Base-by-base conservation (phyloP, 2,329 filamentous ascomycete species). In the Zymoseptoria ardabiliae region DNA sequence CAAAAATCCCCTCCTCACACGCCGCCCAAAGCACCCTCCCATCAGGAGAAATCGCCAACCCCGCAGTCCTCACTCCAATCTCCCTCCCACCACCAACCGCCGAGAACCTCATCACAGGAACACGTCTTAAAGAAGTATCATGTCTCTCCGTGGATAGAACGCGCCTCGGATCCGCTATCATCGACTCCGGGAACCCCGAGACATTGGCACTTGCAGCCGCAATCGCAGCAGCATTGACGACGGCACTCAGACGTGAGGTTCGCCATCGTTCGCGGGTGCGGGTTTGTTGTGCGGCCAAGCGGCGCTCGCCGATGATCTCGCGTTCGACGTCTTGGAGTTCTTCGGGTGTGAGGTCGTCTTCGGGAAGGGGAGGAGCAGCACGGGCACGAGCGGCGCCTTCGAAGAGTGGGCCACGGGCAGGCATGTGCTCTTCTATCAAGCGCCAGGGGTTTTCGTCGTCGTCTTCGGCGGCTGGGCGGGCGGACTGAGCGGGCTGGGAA, bases 1-100 rank as follows among this genome's bases (percentile, higher is more conserved):
- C 87, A 68, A 90, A 90, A 57, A 92, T 87, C 58, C 89, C 89
- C 65, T 89, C 85, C 69, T 90, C 85, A 35, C 75, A 78, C 4
- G 76, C 77, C 41, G 74, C 78, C 68, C 77, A 80, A 41, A 81
- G 66, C 57, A 67, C 78, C 20, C 75, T 66, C 8, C 78, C 78
- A 66, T 81, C 78, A 23, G 73, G 69, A 68, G 77, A 79, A 70
- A 80, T 77, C 4, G 78, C 78, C 56, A 80, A 63, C 4, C 78
- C 78, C 5, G 78, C 77, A 20, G 77, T 80, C 41, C 77, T 67
- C 21, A 78, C 73, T 1, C 76, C 77, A 45, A 73, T 63, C 20
- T 69, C 66, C 6, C 63, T 59, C 66, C 7, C 63, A 58, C 5
- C 59, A 63, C n/a, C 58, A 60, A 50, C 56, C 52, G n/a, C 60